Base-by-base conservation (phyloP, 331 rosid species). In the Cydonia oblonga region DNA sequence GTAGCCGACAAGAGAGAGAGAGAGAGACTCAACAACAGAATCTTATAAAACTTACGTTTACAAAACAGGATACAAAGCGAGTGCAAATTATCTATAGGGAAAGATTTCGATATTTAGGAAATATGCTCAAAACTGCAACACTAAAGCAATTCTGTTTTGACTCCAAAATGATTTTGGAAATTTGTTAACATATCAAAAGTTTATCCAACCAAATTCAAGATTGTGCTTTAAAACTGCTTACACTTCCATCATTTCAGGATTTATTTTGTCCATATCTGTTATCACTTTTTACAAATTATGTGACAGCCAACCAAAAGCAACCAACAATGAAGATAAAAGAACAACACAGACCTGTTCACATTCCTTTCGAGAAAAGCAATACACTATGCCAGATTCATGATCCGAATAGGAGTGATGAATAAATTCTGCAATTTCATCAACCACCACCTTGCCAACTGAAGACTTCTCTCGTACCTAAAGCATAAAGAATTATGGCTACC, bases 281-380 rank as follows among this genome's bases (percentile, higher is more conserved):
- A 24, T 42, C 38, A 28, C 18, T 23, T 19, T 16, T 42, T 57
- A n/a, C 67, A 25, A 59, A 10, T 7, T 28, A 9, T 19, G 40
- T 72, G 76, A 19, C 38, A 18, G 38, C 23, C 38, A 24, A 70
- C 9, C 4, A 2, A 23, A 22, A 35, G 54, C 15, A 20, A 22
- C 38, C 63, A 23, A 70, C 38, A 57, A 24, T 3, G 29, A 11
- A 72, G 42, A 18, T 12, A 28, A 26, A 35, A 19, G 5, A 14
- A 58, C 42, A 70, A 70, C 58, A 69, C 79, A 58, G 23, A 91
- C 97, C 92, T 91, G 98, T 80, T 93, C 98, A 81, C 96, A 93
- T 83, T 93, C 98, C 85, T 89, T 93, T 82, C 96, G 86, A 74
- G 98, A 84, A 81, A 93, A 93, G 86, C 98, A 93, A 84, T 93